A percentile compares a stretch with the other conserved stretches of the same genome.
Evolutionary conservation across 768 basidiomycete genomes (phyloP).

Genomic region (Holtermannia corniformis): DNA sequence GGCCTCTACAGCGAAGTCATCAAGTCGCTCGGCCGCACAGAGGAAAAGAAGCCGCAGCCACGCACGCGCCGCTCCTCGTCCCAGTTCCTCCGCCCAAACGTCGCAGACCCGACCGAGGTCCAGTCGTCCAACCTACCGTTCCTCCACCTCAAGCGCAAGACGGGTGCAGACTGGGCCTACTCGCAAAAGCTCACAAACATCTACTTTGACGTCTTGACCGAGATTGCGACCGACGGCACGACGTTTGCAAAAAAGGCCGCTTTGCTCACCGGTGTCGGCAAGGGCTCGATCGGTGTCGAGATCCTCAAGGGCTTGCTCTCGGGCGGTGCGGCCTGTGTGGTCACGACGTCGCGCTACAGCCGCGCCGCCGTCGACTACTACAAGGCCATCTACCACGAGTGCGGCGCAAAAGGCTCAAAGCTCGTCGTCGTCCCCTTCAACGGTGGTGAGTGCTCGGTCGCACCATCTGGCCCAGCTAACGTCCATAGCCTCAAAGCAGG

Average conservation of each 20-base stretch:
- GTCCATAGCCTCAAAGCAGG: slow-evolving; percentile 74
- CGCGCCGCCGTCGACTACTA: slow-evolving; percentile 90
- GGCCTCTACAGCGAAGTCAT: slow-evolving; percentile 92
- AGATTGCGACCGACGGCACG: slow-evolving; percentile 96
- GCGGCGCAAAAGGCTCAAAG: slow-evolving; percentile 90
- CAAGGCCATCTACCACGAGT: slow-evolving; percentile 92
- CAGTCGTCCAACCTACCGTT: slow-evolving; percentile 86
- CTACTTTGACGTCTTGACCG: slow-evolving; percentile 92
- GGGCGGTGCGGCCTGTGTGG: slow-evolving; percentile 90
- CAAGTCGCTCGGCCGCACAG: slow-evolving; percentile 71
- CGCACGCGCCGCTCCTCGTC: slow-evolving; percentile 85
- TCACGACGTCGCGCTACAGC: slow-evolving; percentile 95
- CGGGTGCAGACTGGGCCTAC: slow-evolving; percentile 91
- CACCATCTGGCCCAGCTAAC: slow-evolving; percentile 1
- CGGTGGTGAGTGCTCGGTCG: slow-evolving; percentile 45
- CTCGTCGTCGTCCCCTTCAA: slow-evolving; percentile 98
- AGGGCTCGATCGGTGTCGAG: slow-evolving; percentile 95
- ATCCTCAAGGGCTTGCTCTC: slow-evolving; percentile 93
- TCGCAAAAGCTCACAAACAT: slow-evolving; percentile 78
- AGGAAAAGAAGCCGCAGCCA: slow-evolving; percentile 52
- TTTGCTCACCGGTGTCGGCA: slow-evolving; percentile 92
- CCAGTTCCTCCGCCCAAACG: slow-evolving; percentile 87
- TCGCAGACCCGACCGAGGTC: slow-evolving; percentile 54
- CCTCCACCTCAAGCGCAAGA: slow-evolving; percentile 92
- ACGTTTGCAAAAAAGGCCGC: slow-evolving; percentile 99